phyloP scores from a whole-genome alignment of 139 green algal species.

The Mychonastes homosphaera region DNA sequence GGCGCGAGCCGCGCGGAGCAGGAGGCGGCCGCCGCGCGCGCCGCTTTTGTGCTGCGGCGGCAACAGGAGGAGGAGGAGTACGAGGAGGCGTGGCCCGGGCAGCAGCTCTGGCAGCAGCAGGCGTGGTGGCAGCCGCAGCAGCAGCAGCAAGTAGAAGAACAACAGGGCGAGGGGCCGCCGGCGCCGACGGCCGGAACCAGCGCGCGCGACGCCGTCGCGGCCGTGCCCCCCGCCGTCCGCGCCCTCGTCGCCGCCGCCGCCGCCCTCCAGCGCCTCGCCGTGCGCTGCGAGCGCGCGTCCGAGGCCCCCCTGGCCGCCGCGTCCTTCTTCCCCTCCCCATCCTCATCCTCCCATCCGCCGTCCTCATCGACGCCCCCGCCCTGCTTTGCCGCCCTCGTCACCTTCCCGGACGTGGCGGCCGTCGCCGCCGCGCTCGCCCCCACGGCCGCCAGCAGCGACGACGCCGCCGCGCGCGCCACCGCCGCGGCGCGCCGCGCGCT shows the following conservation, averaged over 20 bases:
- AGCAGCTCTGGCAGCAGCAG: neutral
- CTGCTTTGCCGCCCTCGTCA: too few species aligned
- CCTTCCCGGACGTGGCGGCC: constrained; percentile 8
- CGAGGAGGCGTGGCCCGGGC: constrained; percentile 1
- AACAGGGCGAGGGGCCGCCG: neutral
- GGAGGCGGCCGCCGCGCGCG: too few species aligned
- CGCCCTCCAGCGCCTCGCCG: constrained; percentile 27
- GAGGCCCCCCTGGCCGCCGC: neutral
- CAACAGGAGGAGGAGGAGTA: constrained; percentile 5
- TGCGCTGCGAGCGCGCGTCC: constrained; percentile 8
- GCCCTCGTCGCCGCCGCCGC: constrained; percentile 20
- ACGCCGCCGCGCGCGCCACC: constrained; percentile 31
- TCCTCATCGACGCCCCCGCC: neutral
- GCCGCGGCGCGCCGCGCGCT: constrained; percentile 19
- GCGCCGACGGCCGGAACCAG: neutral
- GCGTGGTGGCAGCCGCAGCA: neutral
- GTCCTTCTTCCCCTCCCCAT: neutral
- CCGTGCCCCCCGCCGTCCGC: neutral
- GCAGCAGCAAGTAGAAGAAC: neutral
- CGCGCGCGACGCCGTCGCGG: neutral
- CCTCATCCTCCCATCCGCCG: neutral
- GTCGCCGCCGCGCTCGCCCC: constrained; percentile 1
- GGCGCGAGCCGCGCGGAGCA: neutral
- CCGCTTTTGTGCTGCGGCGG: too few species aligned
- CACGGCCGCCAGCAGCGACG: constrained; percentile 31